phyloP scores from a whole-genome alignment of 2,329 filamentous ascomycete species.

The Aspergillus tubingensis region DNA sequence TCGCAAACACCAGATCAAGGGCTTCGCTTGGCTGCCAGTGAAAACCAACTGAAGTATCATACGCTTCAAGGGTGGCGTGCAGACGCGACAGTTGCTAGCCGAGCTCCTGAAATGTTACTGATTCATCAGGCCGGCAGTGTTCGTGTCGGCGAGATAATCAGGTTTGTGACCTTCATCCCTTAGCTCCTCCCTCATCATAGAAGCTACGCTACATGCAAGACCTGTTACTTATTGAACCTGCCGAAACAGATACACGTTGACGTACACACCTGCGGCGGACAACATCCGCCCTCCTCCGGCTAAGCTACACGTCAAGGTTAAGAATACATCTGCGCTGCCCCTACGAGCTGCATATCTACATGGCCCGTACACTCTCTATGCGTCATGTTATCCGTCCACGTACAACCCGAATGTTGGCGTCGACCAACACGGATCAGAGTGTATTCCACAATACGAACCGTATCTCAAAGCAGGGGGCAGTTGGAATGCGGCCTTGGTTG shows the following conservation, averaged over 20 bases:
- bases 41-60: conserved; percentile 30
- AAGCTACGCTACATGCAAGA: neutral
- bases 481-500: conserved; percentile 77
- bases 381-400: conserved; percentile 77
- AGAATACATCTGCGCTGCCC: conserved; percentile 87
- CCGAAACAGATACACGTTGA: conserved; percentile 68
- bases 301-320: conserved; percentile 80
- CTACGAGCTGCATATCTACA: conserved; percentile 94
- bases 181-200: neutral
- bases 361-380: conserved; percentile 88
- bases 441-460: conserved; percentile 88
- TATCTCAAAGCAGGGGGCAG: conserved; percentile 91
- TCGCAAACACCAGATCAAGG: conserved; percentile 41
- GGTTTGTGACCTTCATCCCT: conserved; percentile 55
- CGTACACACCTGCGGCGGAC: conserved; percentile 85
- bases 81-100: conserved; percentile 23
- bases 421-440: conserved; percentile 68
- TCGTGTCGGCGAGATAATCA: conserved; percentile 90
- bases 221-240: neutral
- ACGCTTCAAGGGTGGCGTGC: conserved; percentile 40
- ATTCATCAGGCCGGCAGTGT: conserved; percentile 88
- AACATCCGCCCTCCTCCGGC: conserved; percentile 85
- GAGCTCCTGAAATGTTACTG: conserved; percentile 69
- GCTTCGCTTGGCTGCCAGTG: conserved; percentile 21
- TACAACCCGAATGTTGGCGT: conserved; percentile 84